These are phyloP conservation scores for Geum urbanum DNA, from an alignment of 306 rosid genomes.

Conservation along the genomic window DNA sequence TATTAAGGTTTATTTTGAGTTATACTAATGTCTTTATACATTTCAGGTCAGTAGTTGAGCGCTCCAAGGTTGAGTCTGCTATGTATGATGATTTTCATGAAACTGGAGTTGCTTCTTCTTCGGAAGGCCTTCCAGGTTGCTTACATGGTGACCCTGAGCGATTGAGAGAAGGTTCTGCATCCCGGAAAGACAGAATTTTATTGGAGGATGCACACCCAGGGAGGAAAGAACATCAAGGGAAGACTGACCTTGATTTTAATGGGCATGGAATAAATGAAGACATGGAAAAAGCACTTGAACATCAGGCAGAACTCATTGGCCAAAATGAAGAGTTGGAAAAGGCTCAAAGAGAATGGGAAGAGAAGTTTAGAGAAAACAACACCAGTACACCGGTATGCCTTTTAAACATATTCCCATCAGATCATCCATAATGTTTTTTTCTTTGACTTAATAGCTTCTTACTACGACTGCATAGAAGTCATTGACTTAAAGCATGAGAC, in stretches of 20 bases:
- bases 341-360: conserved; percentile 94
- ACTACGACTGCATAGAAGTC: background rate
- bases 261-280: conserved; percentile 46
- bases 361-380: conserved; percentile 85
- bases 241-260: conserved; percentile 33
- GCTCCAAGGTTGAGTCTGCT: conserved; percentile 28
- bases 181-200: conserved; percentile 36
- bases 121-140: conserved; percentile 46
- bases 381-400: conserved; percentile 66
- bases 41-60: conserved; percentile 51
- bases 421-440: conserved; percentile 9
- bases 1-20: background rate
- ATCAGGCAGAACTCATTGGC: conserved; percentile 70
- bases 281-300: conserved; percentile 77
- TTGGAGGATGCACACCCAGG: conserved; percentile 21
- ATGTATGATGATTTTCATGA: conserved; percentile 33
- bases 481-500: background rate
- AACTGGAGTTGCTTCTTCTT: conserved; percentile 32
- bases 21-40: conserved; percentile 10
- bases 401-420: conserved; percentile 10
- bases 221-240: conserved; percentile 26
- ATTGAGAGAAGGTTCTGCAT: conserved; percentile 36
- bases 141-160: conserved; percentile 34
- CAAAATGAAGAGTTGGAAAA: conserved; percentile 83
- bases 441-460: background rate